phyloP scores from a whole-genome alignment of 352 stramenopile species.

The Phytophthora ohioensis region DNA sequence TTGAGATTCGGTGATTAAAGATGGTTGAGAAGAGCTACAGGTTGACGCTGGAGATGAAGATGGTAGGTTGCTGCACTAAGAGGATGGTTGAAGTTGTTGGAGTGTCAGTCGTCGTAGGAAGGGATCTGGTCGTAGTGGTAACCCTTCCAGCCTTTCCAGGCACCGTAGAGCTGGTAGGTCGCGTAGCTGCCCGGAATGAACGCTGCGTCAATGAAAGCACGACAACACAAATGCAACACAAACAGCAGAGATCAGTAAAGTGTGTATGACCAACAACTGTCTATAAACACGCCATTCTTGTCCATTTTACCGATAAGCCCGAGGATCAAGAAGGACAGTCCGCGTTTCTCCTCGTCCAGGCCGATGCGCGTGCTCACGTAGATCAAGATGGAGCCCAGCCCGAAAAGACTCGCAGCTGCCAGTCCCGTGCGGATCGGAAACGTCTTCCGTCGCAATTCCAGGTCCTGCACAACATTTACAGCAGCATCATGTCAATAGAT shows the following conservation, averaged over 20 bases:
- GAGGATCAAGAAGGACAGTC: slow-evolving; percentile 81
- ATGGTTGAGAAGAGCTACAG: slow-evolving; percentile 3
- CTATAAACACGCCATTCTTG: background rate
- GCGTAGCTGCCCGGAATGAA: slow-evolving; percentile 89
- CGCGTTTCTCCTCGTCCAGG: slow-evolving; percentile 75
- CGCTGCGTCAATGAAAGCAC: slow-evolving; percentile 42
- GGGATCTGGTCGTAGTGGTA: slow-evolving; percentile 88
- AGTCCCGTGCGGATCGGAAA: slow-evolving; percentile 84
- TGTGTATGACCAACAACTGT: background rate
- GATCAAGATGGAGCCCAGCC: slow-evolving; percentile 76
- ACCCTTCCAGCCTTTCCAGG: slow-evolving; percentile 86
- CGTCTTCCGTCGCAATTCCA: slow-evolving; percentile 53
- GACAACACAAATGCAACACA: too few species aligned
- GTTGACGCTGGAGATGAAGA: background rate
- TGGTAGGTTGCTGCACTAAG: background rate
- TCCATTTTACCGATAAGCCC: slow-evolving; percentile 70
- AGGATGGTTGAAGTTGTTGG: background rate
- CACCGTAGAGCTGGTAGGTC: slow-evolving; percentile 79
- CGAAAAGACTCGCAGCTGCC: slow-evolving; percentile 75
- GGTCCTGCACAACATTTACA: slow-evolving; percentile 26
- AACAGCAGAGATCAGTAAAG: background rate
- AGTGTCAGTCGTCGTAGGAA: slow-evolving; percentile 80
- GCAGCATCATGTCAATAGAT: background rate
- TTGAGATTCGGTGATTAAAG: slow-evolving; percentile 9
- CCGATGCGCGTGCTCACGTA: slow-evolving; percentile 81